Evolutionary conservation across 805 yeast genomes (phyloP).

Genomic region (Yarrowia sp.): DNA sequence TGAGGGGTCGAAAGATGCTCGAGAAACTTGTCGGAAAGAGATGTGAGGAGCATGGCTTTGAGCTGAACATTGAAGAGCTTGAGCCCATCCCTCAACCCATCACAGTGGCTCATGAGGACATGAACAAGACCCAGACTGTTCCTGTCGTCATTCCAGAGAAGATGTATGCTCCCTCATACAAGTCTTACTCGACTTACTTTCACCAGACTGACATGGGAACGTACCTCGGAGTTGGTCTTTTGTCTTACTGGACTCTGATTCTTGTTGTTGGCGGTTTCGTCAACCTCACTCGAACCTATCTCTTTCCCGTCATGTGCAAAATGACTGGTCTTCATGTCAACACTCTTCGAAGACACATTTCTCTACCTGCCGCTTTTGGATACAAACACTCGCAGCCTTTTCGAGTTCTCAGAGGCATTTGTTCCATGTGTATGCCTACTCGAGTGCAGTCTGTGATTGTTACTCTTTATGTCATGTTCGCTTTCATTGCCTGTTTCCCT

Average conservation of each 20-base stretch:
- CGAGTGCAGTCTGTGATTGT: constrained; percentile 59
- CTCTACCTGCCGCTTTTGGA: constrained; percentile 52
- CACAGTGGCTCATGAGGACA: neutral
- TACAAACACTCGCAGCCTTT: constrained; percentile 48
- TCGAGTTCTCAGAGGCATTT: constrained; percentile 43
- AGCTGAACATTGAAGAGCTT: neutral
- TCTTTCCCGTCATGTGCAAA: constrained; percentile 9
- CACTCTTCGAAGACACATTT: constrained; percentile 46
- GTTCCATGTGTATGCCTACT: constrained; percentile 54
- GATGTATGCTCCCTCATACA: constrained; percentile 11
- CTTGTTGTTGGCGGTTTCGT: constrained; percentile 43
- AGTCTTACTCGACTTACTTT: constrained; percentile 1
- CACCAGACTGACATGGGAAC: constrained; percentile 32
- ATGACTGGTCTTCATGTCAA: constrained; percentile 25
- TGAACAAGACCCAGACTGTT: constrained; percentile 10
- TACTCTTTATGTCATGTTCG: constrained; percentile 52
- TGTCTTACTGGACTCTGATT: constrained; percentile 48
- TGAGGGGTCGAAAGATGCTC: neutral
- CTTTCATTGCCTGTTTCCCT: constrained; percentile 47
- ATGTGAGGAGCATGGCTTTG: constrained; percentile 1
- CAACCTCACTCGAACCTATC: constrained; percentile 43
- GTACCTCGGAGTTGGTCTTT: constrained; percentile 44
- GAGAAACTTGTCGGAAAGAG: neutral
- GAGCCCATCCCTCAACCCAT: neutral
- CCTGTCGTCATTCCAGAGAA: constrained; percentile 11